Conservation (phyloP, 768 basidiomycete species). For the Neoboletus magnificus region DNA sequence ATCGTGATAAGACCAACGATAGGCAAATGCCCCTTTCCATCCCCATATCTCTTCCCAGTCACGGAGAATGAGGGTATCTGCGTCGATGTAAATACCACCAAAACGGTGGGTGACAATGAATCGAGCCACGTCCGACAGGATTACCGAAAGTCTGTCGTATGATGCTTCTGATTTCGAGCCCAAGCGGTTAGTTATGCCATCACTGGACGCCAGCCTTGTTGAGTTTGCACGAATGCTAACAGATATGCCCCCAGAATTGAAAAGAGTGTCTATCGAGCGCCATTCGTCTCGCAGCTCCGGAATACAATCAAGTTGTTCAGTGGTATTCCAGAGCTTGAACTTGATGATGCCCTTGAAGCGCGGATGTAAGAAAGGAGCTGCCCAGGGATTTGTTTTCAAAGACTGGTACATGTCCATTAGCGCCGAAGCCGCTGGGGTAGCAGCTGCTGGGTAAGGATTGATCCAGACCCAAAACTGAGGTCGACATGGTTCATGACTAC, state of each 20-base stretch:
- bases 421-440: conserved; percentile 76
- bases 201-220: conserved; percentile 8
- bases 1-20: conserved; percentile 88
- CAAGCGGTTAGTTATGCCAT: conserved; percentile 40
- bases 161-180: conserved; percentile 55
- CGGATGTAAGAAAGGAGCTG: conserved; percentile 84
- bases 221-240: conserved; percentile 48
- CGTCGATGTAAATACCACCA: conserved; percentile 92
- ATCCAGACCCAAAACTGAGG: conserved; percentile 97
- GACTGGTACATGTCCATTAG: conserved; percentile 78
- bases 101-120: conserved; percentile 92
- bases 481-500: conserved; percentile 50
- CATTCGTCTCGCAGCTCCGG: conserved; percentile 87
- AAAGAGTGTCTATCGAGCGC: conserved; percentile 70
- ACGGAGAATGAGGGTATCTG: conserved; percentile 86
- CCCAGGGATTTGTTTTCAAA: conserved; percentile 83
- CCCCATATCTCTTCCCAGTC: conserved; percentile 99
- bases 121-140: conserved; percentile 94
- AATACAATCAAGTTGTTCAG: conserved; percentile 86
- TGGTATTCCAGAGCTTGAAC: conserved; percentile 97
- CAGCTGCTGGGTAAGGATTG: conserved; percentile 87
- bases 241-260: conserved; percentile 84
- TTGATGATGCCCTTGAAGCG: conserved; percentile 85
- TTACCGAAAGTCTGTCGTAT: conserved; percentile 83
- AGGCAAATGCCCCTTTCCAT: conserved; percentile 92